Conservation (phyloP, 306 rosid genomes). For the Chamaecrista fasciculata region DNA sequence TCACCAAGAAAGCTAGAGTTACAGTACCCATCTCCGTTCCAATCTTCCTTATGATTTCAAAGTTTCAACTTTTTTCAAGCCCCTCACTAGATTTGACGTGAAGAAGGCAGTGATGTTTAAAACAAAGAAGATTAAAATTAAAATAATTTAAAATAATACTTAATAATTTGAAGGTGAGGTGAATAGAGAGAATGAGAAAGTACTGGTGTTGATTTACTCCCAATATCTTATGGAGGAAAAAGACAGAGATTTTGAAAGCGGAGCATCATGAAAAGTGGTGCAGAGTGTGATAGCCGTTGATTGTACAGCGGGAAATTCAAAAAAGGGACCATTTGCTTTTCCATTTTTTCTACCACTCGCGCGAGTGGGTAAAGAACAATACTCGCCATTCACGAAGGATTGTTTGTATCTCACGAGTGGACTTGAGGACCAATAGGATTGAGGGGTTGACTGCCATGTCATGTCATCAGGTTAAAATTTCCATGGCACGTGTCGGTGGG, state of each 20-base stretch:
- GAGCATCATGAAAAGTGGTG: conserved; percentile 24
- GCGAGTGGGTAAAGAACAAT: not conserved
- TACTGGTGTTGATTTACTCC: conserved; percentile 25
- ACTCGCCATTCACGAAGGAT: conserved; percentile 24
- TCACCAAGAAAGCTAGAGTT: conserved; percentile 36
- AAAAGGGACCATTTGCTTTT: not conserved
- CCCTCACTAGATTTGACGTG: too few relatives aligned
- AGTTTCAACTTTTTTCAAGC: too few relatives aligned
- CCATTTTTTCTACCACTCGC: conserved; percentile 10
- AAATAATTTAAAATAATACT: too few relatives aligned
- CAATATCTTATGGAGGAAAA: conserved; percentile 29
- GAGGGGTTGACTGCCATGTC: not conserved
- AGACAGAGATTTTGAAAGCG: conserved; percentile 46
- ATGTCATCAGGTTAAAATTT: too few relatives aligned
- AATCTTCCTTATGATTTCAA: not conserved
- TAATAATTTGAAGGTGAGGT: conserved; percentile 39
- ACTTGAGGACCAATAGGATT: conserved; percentile 10
- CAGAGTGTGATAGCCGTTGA: conserved; percentile 45
- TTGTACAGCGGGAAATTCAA: conserved; percentile 35
- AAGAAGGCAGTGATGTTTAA: too few relatives aligned
- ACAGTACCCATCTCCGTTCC: conserved; percentile 44
- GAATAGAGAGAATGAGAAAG: conserved; percentile 25
- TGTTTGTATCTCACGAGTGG: not conserved
- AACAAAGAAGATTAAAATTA: conserved; percentile 23
- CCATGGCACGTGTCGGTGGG: not conserved